Base-by-base conservation (phyloP, 208 protist species). In the Zelonia costaricensis region DNA sequence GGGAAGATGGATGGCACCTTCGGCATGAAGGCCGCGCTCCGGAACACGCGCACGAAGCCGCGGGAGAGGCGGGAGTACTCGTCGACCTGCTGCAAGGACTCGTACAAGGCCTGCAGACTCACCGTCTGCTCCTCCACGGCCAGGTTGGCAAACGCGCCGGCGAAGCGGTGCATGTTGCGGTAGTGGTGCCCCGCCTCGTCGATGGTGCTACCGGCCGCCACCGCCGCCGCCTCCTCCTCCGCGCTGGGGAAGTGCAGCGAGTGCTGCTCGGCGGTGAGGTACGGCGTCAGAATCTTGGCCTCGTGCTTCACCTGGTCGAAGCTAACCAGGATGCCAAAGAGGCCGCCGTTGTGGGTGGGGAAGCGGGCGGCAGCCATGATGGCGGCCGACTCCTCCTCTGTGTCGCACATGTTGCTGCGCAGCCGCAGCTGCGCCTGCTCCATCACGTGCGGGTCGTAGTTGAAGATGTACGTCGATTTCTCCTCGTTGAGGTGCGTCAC, bases 31-130 rank as follows among this genome's bases (percentile, higher is more conserved):
- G 66, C 27, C 39, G 81, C 54, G 67, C 51, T 80, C 0, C 10
- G 53, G 76, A 92, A 94, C 18, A 97, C 76, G n/a, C 88, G 87
- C 59, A 97, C 88, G 60, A 93, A 97, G 10, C 91, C 91, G 53
- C 84, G 87, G 8, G 83, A 82, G 48, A 87, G 79, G 40, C 69
- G 61, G 16, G 77, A 89, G 74, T 94, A 97, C 27, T 15, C 20
- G 65, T 97, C 88, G 39, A 74, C 48, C 59, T 76, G 62, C 18
- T 66, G 71, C 5, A 88, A 61, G 12, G 91, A 74, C 44, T 91
- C 77, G 74, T 97, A 94, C 15, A 97, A 51, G 16, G 70, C 71
- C 74, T 94, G 82, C 74, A 97, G 59, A 40, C 71, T 81, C 44
- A 94, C 71, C 38, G 60, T 78, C 38, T 94, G 86, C 64, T 88